A percentile compares a stretch with the other conserved stretches of the same genome.
Evolutionary conservation across 441 rosid species (phyloP).

Genomic region (Pelargonium myrrhifolium): DNA sequence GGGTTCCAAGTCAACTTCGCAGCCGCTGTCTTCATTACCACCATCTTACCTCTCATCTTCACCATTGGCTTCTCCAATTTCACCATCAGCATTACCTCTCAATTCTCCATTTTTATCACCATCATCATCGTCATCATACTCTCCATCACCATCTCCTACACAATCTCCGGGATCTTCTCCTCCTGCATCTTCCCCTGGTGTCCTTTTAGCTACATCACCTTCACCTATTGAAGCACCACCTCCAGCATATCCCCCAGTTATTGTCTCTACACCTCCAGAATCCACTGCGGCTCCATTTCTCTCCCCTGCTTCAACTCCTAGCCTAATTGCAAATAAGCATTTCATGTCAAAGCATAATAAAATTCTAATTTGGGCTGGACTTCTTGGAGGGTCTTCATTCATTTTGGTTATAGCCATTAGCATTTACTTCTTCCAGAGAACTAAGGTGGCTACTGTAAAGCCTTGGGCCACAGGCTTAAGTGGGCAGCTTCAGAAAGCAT

Average conservation of each 20-base stretch:
- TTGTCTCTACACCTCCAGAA: conserved; percentile 23
- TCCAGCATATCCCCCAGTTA: conserved; percentile 20
- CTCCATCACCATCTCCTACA: conserved; percentile 27
- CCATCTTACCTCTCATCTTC: conserved; percentile 18
- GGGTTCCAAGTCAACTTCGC: conserved; percentile 2
- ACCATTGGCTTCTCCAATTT: neutral
- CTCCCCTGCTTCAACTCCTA: conserved; percentile 31
- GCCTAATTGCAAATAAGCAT: conserved; percentile 12
- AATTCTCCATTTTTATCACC: conserved; percentile 18
- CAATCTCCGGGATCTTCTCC: conserved; percentile 31
- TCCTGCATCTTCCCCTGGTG: conserved; percentile 23
- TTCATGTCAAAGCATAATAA: conserved; percentile 26
- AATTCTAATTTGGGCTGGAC: conserved; percentile 29
- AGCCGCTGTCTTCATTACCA: conserved; percentile 7
- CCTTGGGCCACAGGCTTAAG: conserved; percentile 85
- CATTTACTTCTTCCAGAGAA: conserved; percentile 37
- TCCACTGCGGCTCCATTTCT: conserved; percentile 11
- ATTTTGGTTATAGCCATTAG: conserved; percentile 36
- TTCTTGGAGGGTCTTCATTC: conserved; percentile 40
- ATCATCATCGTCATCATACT: conserved; percentile 9
- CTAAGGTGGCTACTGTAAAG: conserved; percentile 60
- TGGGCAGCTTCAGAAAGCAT: conserved; percentile 83
- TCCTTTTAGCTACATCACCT: conserved; percentile 28
- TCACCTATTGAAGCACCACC: conserved; percentile 30
- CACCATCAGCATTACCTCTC: conserved; percentile 28